Base-by-base conservation (phyloP, 768 basidiomycete species). In the Terana coerulea region DNA sequence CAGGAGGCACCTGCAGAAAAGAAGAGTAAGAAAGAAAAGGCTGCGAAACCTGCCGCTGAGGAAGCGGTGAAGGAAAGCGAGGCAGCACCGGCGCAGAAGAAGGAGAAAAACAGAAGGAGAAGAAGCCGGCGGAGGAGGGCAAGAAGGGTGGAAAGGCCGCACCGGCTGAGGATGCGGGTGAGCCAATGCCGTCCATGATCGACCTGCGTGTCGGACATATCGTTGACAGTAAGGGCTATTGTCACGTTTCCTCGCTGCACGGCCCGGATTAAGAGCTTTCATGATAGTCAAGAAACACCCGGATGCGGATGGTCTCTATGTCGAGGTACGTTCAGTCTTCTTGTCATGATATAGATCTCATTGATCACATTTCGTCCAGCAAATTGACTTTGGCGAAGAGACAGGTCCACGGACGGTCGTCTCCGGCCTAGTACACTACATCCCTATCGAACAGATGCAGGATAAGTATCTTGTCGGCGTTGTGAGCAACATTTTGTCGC, bases 371-470 rank as follows among this genome's bases (percentile, higher is more conserved):
- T 25, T 17, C n/a, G 9, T 28, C 37, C 6, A 53, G 90, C 84
- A 94, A 88, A 95, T 98, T 57, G 94, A 99, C 67, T 72, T 98
- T 41, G 97, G 94, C 49, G 95, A 98, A 69, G 91, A 91, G 63
- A 86, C 86, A 0, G 95, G 94, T 22, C 97, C 97, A 25, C 78
- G 97, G 47, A 98, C 94, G 0, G 94, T 99, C 21, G 91, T 98
- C 41, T 98, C 95, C 12, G 97, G 97, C 36, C 80, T 98, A 26
- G 97, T 98, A 50, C 83, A 98, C 64, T 93, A 98, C 69, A 89
- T 98, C 65, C 89, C 93, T 5, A 93, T 97, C 58, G 97, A 98
- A 59, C 73, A 94, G 59, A 95, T 98, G 87, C 78, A 79, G 34
- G 86, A 89, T 62, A 86, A 82, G 62, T 82, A 84, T 59, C 79